Base-by-base conservation (phyloP, 2,329 filamentous ascomycete species). In the Aspergillus sp. region DNA sequence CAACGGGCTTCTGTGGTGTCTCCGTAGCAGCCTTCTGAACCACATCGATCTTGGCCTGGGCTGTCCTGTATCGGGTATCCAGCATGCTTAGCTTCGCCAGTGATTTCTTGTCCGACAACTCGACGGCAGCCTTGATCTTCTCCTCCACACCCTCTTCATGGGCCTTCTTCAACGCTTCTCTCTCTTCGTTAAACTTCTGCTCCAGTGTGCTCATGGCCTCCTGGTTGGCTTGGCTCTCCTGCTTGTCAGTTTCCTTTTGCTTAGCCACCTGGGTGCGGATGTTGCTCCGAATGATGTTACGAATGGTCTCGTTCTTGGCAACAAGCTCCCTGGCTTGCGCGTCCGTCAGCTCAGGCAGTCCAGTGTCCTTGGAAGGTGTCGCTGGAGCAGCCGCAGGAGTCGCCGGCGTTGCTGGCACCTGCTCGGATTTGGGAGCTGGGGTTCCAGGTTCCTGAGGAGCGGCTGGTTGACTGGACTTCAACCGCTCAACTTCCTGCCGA, bases 1-100 rank as follows among this genome's bases (percentile, higher is more conserved):
- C 85, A 3, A 98, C 92, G 0, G 92, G 86, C 72, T 87, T 88
- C 68, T 94, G 83, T 0, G 94, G 94, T 0, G 93, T 97, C 51
- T 96, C 90, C n/a, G 83, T 84, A 0, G 90, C 92, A 11, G 94
- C 93, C 50, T 87, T 90, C 70, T 92, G 85, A 3, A 98, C 90
- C 1, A 95, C 86, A 1, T 85, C 84, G 32, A 96, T 78, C 78
- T 95, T 96, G 4, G 89, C 90, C 54, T 83, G 82, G 0, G 88
- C 86, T 8, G 80, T 78, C 63, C 84, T 86, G 50, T 83, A 78
- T 71, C 88, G 87, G 67, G 88, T 90, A 66, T 94, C 89, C 5
- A 87, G 81, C 86, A 96, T 90, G 72, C 92, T 94, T 64, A 94
- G 82, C 65, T 90, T 90, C 52, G 91, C 80, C 2, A 86, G 86